Evolutionary conservation across 371 early-diverging fungal species (phyloP), one percentile per base, ranked within the genome.

Genomic region (Mucor racemosus): DNA sequence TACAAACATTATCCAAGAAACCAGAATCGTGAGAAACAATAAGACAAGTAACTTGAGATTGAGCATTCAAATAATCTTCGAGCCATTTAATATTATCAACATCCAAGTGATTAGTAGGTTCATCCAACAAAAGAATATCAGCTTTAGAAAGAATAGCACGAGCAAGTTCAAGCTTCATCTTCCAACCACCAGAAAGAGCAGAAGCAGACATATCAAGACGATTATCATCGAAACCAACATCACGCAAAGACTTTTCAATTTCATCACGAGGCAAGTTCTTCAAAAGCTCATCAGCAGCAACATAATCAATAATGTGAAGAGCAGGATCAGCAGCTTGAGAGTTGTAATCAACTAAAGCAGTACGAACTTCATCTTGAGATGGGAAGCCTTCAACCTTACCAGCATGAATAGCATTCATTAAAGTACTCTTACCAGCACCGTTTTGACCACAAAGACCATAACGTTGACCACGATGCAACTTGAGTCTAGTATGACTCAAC

Each of bases 11-110:
- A 83, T 95, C 92, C 67, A 95, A 80, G 82, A 99, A 91, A 58
- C 97, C 91, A 86, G 99, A 95, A 82, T 99, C 99, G 94, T 99
- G 99, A 73, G 95, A 95, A 5, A 99, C 99, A 66, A 99, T 89
- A 34, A 99, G 96, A 56, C 99, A 95, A 41, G 97, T 99, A 36
- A 99, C 99, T 64, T 93, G 85, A 77, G 90, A 96, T 64, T 86
- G 82, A 77, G 95, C 93, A 79, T 98, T 94, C 56, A 98, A 92
- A 87, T 73, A 98, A 11, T 95, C 91, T 50, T 97, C 96, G 64
- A 99, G 82, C 64, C 97, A 94, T 77, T 99, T 98, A 62, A 99
- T 98, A 62, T 95, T 93, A 65, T 92, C 91, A 63, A 95, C 95
- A 73, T 96, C 94, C 84, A 90, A 88, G 73, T 92, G 93, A 80